phyloP scores from a whole-genome alignment of 441 rosid genomes.

The Cnidoscolus chayamansa region DNA sequence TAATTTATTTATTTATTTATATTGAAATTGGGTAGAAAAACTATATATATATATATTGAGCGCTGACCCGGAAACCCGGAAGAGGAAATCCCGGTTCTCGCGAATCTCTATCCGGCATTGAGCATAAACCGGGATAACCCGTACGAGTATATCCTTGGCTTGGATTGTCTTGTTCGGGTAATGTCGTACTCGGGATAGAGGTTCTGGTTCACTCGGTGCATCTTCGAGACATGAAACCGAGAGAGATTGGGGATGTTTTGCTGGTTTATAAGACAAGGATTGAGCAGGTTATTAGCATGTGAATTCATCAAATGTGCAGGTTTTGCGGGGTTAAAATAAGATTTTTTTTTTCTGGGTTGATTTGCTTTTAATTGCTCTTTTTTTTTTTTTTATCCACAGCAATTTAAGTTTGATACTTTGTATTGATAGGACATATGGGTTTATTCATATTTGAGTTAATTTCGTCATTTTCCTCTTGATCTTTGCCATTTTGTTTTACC shows the following conservation, averaged over 20 bases:
- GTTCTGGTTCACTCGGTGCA: slow-evolving; percentile 64
- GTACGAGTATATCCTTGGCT: slow-evolving; percentile 12
- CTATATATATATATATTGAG: too few relatives aligned
- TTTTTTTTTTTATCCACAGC: neutral
- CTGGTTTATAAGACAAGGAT: slow-evolving; percentile 65
- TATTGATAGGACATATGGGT: neutral
- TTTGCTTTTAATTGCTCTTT: neutral
- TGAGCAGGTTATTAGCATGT: slow-evolving; percentile 41
- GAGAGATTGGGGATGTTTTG: slow-evolving; percentile 57
- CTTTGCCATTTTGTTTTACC: neutral
- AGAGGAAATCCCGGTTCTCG: slow-evolving; percentile 76
- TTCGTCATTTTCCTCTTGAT: neutral
- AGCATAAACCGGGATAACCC: slow-evolving; percentile 45
- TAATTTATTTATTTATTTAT: too few relatives aligned
- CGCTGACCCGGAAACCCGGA: slow-evolving; percentile 28
- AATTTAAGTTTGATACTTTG: neutral
- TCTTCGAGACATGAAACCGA: slow-evolving; percentile 45
- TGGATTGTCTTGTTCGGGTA: slow-evolving; percentile 28
- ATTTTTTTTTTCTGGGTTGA: neutral
- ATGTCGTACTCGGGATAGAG: slow-evolving; percentile 62
- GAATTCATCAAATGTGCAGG: slow-evolving; percentile 65
- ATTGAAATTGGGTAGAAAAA: too few relatives aligned
- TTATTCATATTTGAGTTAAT: neutral
- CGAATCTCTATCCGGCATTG: slow-evolving; percentile 78
- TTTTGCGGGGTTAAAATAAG: slow-evolving; percentile 3